Base-by-base conservation (phyloP, 768 basidiomycete genomes). In the Tricholoma terreum region DNA sequence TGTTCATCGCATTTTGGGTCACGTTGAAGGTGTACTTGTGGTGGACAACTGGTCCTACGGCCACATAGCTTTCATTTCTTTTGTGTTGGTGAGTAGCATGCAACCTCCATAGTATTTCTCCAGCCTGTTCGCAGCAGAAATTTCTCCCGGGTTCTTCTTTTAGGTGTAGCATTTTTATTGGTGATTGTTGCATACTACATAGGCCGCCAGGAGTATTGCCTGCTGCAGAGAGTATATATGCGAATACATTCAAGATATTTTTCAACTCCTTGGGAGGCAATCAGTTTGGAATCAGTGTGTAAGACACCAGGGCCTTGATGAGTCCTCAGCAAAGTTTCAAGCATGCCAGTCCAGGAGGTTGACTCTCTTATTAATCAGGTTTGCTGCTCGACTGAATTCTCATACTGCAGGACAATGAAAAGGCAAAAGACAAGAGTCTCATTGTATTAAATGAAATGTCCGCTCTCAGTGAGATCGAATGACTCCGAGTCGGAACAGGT, bases 251-350 rank as follows among this genome's bases (percentile, higher is more conserved):
- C 61, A 83, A 90, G 56, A 78, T 96, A 36, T 99, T 98, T 77
- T 84, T 84, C 63, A 94, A 98, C 61, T 75, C 82, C 0, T 79
- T 85, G 31, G 97, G 97, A 11, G 93, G 94, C 0, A 77, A 83
- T 56, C 75, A 77, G 34, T 87, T 94, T 52, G 94, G 92, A 6
- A 86, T 80, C 0, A n/a, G 86, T 97, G 1, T 98, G 94, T 92
- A 81, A 80, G 55, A 73, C 79, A 22, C 71, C 83, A 1, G 75
- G 87, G 46, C 78, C 85, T 4, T 93, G 95, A 77, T 84, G 89
- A 59, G 91, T 93, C 6, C 76, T 94, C 43, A 84, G 89, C 22
- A 89, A 89, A 9, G 95, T 89, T 71, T 92, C 90, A 0, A 84
- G 85, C 55, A 71, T 70, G 15, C 93, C 93, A 10, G 61, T 73